Evolutionary conservation across 768 basidiomycete genomes (phyloP).

Genomic region (Tubosaeta sp.): DNA sequence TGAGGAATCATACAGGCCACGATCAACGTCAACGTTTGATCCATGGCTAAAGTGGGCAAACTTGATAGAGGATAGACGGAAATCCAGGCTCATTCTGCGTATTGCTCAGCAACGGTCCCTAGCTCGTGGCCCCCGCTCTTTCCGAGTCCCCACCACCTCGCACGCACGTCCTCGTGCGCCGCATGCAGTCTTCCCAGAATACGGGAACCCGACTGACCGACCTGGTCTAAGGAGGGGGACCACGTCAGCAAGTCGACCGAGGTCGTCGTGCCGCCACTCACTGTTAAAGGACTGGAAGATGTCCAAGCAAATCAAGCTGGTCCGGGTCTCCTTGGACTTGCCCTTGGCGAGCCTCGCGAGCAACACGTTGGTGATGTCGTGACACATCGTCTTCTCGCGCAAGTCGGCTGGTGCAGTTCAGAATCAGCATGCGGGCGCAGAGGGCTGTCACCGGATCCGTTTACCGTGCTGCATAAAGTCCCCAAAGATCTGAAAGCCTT

Average conservation of each 20-base stretch:
- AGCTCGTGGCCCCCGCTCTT: not conserved
- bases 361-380: conserved; percentile 15
- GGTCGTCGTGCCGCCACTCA: not conserved
- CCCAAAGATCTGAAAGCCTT: conserved; percentile 23
- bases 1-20: no score
- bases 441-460: not conserved
- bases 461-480: conserved; percentile 21
- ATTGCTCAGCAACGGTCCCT: not conserved
- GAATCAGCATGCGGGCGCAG: not conserved
- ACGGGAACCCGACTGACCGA: not conserved
- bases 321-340: conserved; percentile 12
- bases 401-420: conserved; percentile 13
- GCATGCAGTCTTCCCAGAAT: not conserved
- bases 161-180: not conserved
- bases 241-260: not conserved
- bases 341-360: conserved; percentile 12
- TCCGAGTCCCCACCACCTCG: not conserved
- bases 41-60: no score
- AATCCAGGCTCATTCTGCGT: not conserved
- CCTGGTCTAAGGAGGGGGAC: conserved; percentile 3
- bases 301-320: conserved; percentile 21
- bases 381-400: conserved; percentile 7
- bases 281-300: conserved; percentile 19
- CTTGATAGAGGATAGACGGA: not conserved
- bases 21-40: not conserved